phyloP scores from a whole-genome alignment of 1,284 basidiomycete species.

The Caloboletus firmus region DNA sequence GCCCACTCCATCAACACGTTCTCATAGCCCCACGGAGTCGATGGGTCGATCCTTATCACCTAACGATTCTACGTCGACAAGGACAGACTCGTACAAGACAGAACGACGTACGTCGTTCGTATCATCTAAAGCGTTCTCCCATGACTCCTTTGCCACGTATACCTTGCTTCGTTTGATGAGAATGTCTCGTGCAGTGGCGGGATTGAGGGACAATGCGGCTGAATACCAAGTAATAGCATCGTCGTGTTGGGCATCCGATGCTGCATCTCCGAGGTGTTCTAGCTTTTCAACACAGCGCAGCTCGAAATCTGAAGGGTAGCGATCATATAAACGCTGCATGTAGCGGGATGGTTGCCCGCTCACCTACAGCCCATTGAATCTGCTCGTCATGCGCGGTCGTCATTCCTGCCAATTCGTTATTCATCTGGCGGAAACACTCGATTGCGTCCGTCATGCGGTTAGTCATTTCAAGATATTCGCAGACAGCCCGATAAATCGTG shows the following conservation, averaged over 20 bases:
- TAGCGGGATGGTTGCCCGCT: too few species aligned
- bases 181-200: not conserved
- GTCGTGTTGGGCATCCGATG: not conserved
- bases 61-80: not conserved
- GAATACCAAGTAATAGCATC: conserved; percentile 5
- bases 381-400: not conserved
- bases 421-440: not conserved
- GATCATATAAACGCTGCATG: too few species aligned
- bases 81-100: not conserved
- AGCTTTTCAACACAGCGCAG: too few species aligned
- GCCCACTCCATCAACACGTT: too few species aligned
- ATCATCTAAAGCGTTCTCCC: conserved; percentile 5
- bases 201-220: not conserved
- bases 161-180: conserved; percentile 9
- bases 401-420: not conserved
- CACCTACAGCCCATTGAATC: not conserved
- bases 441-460: not conserved
- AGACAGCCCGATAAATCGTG: not conserved
- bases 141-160: not conserved
- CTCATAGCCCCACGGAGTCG: conserved; percentile 9
- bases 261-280: not conserved
- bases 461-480: not conserved
- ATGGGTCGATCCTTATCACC: not conserved
- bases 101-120: conserved; percentile 1
- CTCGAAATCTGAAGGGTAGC: too few species aligned